A percentile compares a stretch with the other conserved stretches of the same genome.
These are phyloP conservation scores for Aspergillus diversus DNA, from an alignment of 495 filamentous ascomycete species.

Conservation along the genomic window DNA sequence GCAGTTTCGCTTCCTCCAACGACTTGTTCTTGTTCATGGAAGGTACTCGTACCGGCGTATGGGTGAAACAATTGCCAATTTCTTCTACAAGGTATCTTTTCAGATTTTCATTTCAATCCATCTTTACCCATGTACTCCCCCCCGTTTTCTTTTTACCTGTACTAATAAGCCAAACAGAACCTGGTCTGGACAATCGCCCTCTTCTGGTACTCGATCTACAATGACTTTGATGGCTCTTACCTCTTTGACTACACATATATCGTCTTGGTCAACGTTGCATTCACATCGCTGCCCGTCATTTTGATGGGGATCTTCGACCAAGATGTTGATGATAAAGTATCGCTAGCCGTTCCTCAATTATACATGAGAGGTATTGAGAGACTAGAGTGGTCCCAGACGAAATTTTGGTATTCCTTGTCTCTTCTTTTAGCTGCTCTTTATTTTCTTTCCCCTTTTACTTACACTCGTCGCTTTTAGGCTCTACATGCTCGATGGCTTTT, in stretches of 20 bases:
- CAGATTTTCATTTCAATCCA: too few relatives aligned
- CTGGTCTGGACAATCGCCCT: constrained; percentile 97
- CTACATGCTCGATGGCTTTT: constrained; percentile 94
- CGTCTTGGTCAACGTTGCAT: constrained; percentile 92
- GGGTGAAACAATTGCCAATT: constrained; percentile 94
- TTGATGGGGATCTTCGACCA: constrained; percentile 98
- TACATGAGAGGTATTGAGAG: constrained; percentile 96
- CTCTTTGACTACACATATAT: constrained; percentile 98
- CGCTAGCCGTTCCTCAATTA: constrained; percentile 90
- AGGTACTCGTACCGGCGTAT: constrained; percentile 94
- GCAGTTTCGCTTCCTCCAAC: constrained; percentile 92
- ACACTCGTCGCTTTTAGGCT: constrained; percentile 58
- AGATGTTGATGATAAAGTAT: constrained; percentile 93
- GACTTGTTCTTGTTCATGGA: constrained; percentile 92
- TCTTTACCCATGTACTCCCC: too few relatives aligned
- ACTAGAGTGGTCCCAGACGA: constrained; percentile 93
- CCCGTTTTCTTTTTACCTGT: background rate
- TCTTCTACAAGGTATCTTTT: constrained; percentile 89
- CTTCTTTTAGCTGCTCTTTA: background rate
- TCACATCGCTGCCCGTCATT: constrained; percentile 94
- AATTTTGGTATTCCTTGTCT: constrained; percentile 79
- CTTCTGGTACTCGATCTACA: constrained; percentile 97
- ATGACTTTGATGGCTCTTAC: constrained; percentile 94
- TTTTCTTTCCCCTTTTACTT: background rate
- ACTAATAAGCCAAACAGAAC: constrained; percentile 59